Evolutionary conservation across 106 monocot species (phyloP).

Genomic region (Apostasia ramifera): DNA sequence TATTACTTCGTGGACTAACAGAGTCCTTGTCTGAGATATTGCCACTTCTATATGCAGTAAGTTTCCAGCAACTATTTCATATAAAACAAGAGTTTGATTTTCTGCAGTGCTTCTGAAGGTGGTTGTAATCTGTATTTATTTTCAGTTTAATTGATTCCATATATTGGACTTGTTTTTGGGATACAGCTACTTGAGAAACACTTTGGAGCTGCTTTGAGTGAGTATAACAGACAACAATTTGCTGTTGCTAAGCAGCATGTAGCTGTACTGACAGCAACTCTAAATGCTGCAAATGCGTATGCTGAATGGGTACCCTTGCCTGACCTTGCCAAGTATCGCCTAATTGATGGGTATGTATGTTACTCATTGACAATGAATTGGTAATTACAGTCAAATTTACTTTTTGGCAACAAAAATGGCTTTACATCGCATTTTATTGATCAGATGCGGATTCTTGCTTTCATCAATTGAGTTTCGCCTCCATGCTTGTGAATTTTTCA

Average conservation of each 20-base stretch:
- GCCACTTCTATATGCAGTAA: conserved; percentile 78
- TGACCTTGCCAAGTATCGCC: conserved; percentile 78
- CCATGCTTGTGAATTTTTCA: conserved; percentile 94
- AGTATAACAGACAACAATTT: conserved; percentile 51
- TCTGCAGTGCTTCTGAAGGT: not conserved
- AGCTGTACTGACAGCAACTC: conserved; percentile 58
- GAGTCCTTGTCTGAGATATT: conserved; percentile 86
- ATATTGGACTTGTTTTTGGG: not conserved
- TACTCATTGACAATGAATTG: not conserved
- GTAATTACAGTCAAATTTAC: too few relatives aligned
- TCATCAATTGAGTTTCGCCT: conserved; percentile 81
- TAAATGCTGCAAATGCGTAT: conserved; percentile 96
- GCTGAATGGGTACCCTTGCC: conserved; percentile 95
- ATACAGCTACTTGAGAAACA: conserved; percentile 85
- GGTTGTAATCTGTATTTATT: not conserved
- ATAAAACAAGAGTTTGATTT: too few relatives aligned
- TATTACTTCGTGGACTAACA: conserved; percentile 78
- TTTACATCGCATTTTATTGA: conserved; percentile 5
- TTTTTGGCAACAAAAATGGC: too few relatives aligned
- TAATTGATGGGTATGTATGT: conserved; percentile 83
- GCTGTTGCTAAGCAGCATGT: conserved; percentile 68
- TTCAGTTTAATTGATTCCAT: not conserved
- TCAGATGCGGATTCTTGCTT: conserved; percentile 88
- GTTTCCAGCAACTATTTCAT: conserved; percentile 9
- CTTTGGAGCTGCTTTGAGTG: conserved; percentile 71